A percentile compares a stretch with the other conserved stretches of the same genome.
phyloP scores from a whole-genome alignment of 2,329 filamentous ascomycete genomes.

The Verticillium albo-atrum region DNA sequence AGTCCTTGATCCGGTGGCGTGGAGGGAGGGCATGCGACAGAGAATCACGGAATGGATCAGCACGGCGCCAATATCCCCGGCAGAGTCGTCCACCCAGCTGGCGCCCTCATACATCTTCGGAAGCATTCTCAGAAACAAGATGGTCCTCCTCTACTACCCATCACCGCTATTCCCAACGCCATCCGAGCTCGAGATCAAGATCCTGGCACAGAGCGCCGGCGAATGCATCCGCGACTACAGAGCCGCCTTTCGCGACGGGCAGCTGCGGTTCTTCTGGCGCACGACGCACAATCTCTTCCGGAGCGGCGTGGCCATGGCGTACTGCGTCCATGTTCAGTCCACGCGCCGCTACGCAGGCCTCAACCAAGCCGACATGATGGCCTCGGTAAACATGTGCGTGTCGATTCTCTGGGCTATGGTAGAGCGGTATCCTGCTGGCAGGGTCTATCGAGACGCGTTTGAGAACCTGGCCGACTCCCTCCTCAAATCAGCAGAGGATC shows the following conservation, averaged over 20 bases:
- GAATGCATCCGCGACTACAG: conserved; percentile 14
- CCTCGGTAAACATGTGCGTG: conserved; percentile 13
- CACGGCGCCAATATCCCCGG: conserved; percentile 6
- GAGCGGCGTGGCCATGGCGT: conserved; percentile 14
- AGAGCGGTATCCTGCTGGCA: conserved; percentile 18
- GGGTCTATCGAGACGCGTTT: conserved; percentile 19
- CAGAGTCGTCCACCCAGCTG: conserved; percentile 12
- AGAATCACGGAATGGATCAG: too few relatives aligned
- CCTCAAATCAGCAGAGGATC: neutral
- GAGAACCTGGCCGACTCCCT: conserved; percentile 12
- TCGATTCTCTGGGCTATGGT: conserved; percentile 23
- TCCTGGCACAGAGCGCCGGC: conserved; percentile 12
- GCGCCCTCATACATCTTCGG: conserved; percentile 17
- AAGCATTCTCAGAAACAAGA: conserved; percentile 9
- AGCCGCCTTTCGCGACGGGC: conserved; percentile 13
- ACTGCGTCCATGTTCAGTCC: conserved; percentile 10
- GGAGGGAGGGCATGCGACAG: too few relatives aligned
- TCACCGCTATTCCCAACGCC: conserved; percentile 12
- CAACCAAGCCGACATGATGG: conserved; percentile 1
- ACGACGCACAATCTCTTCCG: conserved; percentile 19
- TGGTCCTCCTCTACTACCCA: conserved; percentile 16
- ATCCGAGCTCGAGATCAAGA: conserved; percentile 6
- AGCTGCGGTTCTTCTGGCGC: conserved; percentile 21
- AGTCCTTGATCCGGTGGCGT: too few relatives aligned
- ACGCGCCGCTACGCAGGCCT: neutral